phyloP scores from a whole-genome alignment of 306 rosid species.

The Cicer arietinum region DNA sequence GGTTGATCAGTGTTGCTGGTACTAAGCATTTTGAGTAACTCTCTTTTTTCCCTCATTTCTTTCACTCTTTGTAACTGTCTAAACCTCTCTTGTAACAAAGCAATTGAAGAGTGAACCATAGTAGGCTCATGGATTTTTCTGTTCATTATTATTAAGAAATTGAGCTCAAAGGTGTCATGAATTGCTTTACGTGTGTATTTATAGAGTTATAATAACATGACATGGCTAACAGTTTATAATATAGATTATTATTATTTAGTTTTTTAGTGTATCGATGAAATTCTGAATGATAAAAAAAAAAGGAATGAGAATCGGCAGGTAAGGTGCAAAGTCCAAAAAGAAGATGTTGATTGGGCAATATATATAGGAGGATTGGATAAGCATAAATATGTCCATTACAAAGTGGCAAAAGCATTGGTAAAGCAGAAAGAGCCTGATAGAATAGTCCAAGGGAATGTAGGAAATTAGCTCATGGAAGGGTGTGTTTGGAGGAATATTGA shows the following conservation, averaged over 20 bases:
- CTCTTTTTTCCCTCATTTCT: conserved; percentile 78
- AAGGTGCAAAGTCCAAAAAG: conserved; percentile 69
- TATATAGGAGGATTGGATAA: conserved; percentile 49
- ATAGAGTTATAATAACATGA: conserved; percentile 28
- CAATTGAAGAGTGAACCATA: conserved; percentile 64
- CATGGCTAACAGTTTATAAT: too few relatives aligned
- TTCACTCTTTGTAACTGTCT: conserved; percentile 75
- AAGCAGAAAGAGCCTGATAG: conserved; percentile 55
- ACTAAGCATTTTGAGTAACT: conserved; percentile 48
- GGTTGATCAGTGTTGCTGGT: conserved; percentile 31
- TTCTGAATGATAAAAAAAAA: conserved; percentile 46
- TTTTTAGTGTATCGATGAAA: conserved; percentile 35
- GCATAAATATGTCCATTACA: conserved; percentile 40
- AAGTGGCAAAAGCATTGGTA: conserved; percentile 56
- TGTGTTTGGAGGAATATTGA: conserved; percentile 79
- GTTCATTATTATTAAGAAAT: conserved; percentile 42
- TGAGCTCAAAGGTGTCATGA: neutral
- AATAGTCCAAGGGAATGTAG: conserved; percentile 79
- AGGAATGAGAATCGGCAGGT: conserved; percentile 72
- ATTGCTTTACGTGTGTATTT: conserved; percentile 40
- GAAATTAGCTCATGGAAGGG: conserved; percentile 77
- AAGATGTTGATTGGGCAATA: conserved; percentile 69
- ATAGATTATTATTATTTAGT: neutral
- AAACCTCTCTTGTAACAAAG: conserved; percentile 82
- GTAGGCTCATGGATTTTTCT: conserved; percentile 51